Percentiles rank a stretch among this genome's conserved stretches.
phyloP scores from a whole-genome alignment of 2,329 filamentous ascomycete species.

The Tolypocladium pustulatum region DNA sequence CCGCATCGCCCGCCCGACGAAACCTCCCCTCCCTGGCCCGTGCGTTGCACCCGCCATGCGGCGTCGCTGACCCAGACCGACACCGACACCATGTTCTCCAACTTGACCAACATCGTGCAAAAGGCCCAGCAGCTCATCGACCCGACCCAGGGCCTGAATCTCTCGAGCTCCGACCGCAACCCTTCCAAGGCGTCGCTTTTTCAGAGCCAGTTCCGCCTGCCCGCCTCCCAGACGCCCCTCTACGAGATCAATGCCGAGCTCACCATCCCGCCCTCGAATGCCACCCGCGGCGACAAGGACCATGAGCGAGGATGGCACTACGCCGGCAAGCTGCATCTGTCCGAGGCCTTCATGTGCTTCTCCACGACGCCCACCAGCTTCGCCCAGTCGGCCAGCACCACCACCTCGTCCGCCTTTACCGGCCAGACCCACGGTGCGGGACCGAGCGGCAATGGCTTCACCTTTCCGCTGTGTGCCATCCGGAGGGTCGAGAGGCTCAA shows the following conservation, averaged over 20 bases:
- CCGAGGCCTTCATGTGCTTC: constrained; percentile 92
- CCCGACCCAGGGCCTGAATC: constrained; percentile 65
- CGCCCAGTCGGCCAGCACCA: constrained; percentile 65
- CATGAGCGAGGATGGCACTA: constrained; percentile 75
- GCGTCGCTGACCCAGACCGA: constrained; percentile 20
- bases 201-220: constrained; percentile 91
- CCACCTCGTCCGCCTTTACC: constrained; percentile 73
- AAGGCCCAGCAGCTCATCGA: constrained; percentile 95
- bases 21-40: background rate
- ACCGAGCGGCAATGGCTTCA: constrained; percentile 91
- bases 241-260: constrained; percentile 96
- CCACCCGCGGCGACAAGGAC: constrained; percentile 59
- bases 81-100: constrained; percentile 44
- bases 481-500: constrained; percentile 86
- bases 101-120: constrained; percentile 72
- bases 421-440: constrained; percentile 89
- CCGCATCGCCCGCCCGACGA: background rate
- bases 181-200: constrained; percentile 90
- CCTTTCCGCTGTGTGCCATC: constrained; percentile 83
- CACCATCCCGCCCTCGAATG: constrained; percentile 67
- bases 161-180: constrained; percentile 64
- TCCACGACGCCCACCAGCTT: constrained; percentile 90
- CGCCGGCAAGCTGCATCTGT: constrained; percentile 83
- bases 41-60: constrained; percentile 24
- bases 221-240: constrained; percentile 81